These are phyloP conservation scores for Tetrahymena thermophila DNA, from an alignment of 73 alveolate species.

Conservation along the genomic window DNA sequence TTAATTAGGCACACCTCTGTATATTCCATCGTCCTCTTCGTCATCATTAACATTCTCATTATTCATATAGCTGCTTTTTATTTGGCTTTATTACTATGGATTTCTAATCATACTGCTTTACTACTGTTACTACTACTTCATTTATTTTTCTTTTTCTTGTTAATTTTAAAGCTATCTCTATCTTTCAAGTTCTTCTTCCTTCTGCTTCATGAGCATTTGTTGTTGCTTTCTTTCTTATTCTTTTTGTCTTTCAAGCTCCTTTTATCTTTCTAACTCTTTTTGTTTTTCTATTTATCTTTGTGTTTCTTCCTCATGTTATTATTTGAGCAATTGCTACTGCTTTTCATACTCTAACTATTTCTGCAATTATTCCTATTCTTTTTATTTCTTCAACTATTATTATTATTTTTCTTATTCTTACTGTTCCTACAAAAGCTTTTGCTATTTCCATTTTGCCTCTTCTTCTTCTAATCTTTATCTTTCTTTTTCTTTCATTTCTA, in stretches of 20 bases:
- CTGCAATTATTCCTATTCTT: not conserved
- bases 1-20: not conserved
- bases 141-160: not conserved
- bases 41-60: not conserved
- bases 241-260: not conserved
- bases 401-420: not conserved
- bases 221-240: not conserved
- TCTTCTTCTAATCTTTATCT: not conserved
- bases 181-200: not conserved
- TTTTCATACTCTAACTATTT: not conserved
- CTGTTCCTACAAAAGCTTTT: not conserved
- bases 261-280: not conserved
- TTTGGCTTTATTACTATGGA: not conserved
- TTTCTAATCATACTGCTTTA: not conserved
- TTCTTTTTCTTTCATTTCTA: not conserved
- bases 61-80: not conserved
- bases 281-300: not conserved
- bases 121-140: not conserved
- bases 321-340: not conserved
- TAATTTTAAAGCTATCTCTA: not conserved
- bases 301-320: not conserved
- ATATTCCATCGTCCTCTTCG: not conserved
- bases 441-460: not conserved
- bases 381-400: not conserved
- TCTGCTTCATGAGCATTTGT: not conserved